phyloP scores from a whole-genome alignment of 805 yeast species.

The Nakazawaea anatomiae region DNA sequence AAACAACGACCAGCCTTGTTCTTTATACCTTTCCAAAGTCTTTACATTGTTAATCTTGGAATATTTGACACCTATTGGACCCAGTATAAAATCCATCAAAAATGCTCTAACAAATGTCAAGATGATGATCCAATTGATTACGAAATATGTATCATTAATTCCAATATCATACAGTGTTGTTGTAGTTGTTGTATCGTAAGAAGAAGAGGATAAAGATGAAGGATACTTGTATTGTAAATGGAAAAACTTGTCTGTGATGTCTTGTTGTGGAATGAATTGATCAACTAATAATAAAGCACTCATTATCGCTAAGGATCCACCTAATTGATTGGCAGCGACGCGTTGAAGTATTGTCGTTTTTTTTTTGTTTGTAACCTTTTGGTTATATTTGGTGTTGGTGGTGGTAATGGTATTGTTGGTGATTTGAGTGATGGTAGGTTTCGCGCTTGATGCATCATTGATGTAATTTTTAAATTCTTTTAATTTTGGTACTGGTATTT shows the following conservation, averaged over 20 bases:
- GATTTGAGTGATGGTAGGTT: not conserved
- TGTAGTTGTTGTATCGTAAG: slow-evolving; percentile 13
- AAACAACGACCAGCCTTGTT: slow-evolving; percentile 74
- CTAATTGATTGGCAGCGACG: not conserved
- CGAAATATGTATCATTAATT: slow-evolving; percentile 46
- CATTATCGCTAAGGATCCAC: not conserved
- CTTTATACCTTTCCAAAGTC: slow-evolving; percentile 67
- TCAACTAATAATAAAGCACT: slow-evolving; percentile 13
- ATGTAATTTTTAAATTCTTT: too few species aligned
- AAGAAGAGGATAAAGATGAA: too few species aligned
- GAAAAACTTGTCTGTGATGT: slow-evolving; percentile 30
- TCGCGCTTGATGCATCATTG: too few species aligned
- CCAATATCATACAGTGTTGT: slow-evolving; percentile 47
- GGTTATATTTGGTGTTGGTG: not conserved
- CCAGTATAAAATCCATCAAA: slow-evolving; percentile 51
- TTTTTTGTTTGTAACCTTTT: not conserved
- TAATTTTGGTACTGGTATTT: too few species aligned
- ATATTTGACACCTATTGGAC: slow-evolving; percentile 44
- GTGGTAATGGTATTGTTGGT: not conserved
- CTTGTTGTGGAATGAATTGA: slow-evolving; percentile 19
- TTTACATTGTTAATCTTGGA: slow-evolving; percentile 42
- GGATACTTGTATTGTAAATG: slow-evolving; percentile 32
- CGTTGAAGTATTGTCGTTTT: not conserved
- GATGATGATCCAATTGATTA: slow-evolving; percentile 47
- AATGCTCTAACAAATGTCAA: slow-evolving; percentile 54